A percentile compares a stretch with the other conserved stretches of the same genome.
Conservation (phyloP, 176 grass and related monocot genomes). For the Oryza coarctata region DNA sequence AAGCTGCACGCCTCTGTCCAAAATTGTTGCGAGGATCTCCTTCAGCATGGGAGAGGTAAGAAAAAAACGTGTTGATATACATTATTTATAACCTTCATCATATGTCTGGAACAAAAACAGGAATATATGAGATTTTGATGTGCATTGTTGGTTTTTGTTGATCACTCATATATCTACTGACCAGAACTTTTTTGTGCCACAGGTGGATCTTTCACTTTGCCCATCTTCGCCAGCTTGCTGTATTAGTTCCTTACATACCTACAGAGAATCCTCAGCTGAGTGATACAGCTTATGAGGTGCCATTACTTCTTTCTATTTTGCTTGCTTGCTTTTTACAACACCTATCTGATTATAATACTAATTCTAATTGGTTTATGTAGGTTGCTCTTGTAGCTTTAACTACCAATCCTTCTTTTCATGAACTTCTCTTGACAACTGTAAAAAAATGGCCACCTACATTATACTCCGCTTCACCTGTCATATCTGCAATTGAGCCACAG, state of each 20-base stretch:
- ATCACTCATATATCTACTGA: conserved; percentile 32
- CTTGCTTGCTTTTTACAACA: conserved; percentile 10
- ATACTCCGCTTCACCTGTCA: conserved; percentile 78
- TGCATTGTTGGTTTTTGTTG: conserved; percentile 26
- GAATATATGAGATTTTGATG: conserved; percentile 5
- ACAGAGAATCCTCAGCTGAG: conserved; percentile 85
- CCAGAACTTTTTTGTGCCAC: conserved; percentile 28
- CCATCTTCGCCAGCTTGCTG: conserved; percentile 90
- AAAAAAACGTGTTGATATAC: conserved; percentile 28
- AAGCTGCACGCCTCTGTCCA: conserved; percentile 88
- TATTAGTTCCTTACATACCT: conserved; percentile 96
- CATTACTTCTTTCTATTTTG: conserved; percentile 16
- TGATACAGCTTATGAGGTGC: conserved; percentile 96
- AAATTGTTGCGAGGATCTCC: conserved; percentile 83
- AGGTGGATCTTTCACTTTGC: conserved; percentile 99
- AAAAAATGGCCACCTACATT: conserved; percentile 81
- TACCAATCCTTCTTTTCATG: conserved; percentile 74
- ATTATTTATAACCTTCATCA: neutral
- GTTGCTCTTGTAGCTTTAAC: conserved; percentile 93
- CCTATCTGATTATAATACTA: conserved; percentile 32
- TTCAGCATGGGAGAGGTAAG: conserved; percentile 97
- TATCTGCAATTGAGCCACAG: conserved; percentile 91
- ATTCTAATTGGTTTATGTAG: conserved; percentile 57
- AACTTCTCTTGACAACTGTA: conserved; percentile 77
- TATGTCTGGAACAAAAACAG: neutral